Evolutionary conservation across 129 eudicot genomes (phyloP).

Genomic region (Arctium minus): DNA sequence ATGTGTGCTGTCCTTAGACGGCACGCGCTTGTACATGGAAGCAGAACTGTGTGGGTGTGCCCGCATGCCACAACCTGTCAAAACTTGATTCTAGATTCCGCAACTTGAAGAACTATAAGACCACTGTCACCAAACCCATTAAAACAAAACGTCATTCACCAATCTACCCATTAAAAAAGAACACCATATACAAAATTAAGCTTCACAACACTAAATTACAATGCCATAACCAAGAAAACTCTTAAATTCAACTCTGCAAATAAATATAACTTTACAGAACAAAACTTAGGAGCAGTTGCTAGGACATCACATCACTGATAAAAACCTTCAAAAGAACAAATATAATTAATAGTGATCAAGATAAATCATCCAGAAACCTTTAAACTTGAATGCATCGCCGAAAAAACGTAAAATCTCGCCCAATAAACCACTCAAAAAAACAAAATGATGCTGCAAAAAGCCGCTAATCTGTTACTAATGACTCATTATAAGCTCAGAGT

Average conservation of each 20-base stretch:
- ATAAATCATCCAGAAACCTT: neutral
- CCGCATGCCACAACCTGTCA: slow-evolving; percentile 46
- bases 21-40: slow-evolving; percentile 68
- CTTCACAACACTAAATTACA: slow-evolving; percentile 10
- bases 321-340: neutral
- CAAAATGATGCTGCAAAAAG: neutral
- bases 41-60: slow-evolving; percentile 38
- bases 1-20: slow-evolving; percentile 45
- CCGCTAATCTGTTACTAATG: neutral
- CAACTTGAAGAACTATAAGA: slow-evolving; percentile 6
- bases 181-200: neutral
- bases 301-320: neutral
- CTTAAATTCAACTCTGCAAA: neutral
- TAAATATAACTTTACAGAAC: neutral
- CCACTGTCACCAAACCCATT: neutral
- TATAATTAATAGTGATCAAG: too few species aligned
- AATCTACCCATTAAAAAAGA: neutral
- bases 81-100: slow-evolving; percentile 15
- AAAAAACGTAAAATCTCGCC: too few species aligned
- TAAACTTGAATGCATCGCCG: neutral
- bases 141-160: neutral
- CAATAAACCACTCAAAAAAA: neutral
- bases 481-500: neutral
- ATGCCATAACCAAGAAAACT: neutral
- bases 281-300: neutral